Evolutionary conservation across 2,329 filamentous ascomycete species (phyloP).

Genomic region (Exophiala oligosperma): DNA sequence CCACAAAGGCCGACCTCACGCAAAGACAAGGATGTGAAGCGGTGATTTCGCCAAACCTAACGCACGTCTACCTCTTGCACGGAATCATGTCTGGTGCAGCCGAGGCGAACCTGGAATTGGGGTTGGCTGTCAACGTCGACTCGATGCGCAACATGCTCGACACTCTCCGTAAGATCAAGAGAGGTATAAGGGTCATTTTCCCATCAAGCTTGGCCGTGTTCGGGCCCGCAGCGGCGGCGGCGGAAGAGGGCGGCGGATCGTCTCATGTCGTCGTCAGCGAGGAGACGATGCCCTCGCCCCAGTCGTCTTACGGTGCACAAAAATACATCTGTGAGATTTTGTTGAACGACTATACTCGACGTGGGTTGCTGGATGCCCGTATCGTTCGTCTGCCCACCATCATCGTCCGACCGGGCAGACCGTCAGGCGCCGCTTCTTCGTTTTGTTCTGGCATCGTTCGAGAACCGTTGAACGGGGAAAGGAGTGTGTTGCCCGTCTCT

Average conservation of each 20-base stretch:
- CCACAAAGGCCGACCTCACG: too few relatives aligned
- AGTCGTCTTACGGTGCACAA: constrained; percentile 63
- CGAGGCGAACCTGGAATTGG: constrained; percentile 61
- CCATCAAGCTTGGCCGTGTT: constrained; percentile 64
- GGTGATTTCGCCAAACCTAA: too few relatives aligned
- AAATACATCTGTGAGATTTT: constrained; percentile 63
- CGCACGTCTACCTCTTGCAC: constrained; percentile 51
- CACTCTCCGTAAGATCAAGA: constrained; percentile 48
- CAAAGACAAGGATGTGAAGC: too few relatives aligned
- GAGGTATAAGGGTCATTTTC: constrained; percentile 60
- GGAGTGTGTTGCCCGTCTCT: constrained; percentile 51
- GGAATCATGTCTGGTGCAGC: constrained; percentile 67
- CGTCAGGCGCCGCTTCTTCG: constrained; percentile 60
- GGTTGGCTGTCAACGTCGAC: constrained; percentile 60
- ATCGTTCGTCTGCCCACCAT: constrained; percentile 62
- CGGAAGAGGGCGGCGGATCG: constrained; percentile 28
- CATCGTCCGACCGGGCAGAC: constrained; percentile 60
- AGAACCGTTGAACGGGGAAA: constrained; percentile 58
- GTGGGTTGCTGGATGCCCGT: constrained; percentile 59
- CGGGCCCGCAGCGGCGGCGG: constrained; percentile 35
- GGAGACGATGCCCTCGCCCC: constrained; percentile 55
- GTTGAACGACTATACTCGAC: constrained; percentile 63
- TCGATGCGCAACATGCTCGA: constrained; percentile 58
- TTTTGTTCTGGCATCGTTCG: constrained; percentile 65
- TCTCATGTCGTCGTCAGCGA: constrained; percentile 57